Conservation (phyloP, 257 asterid species). For the Scutellaria minor region DNA sequence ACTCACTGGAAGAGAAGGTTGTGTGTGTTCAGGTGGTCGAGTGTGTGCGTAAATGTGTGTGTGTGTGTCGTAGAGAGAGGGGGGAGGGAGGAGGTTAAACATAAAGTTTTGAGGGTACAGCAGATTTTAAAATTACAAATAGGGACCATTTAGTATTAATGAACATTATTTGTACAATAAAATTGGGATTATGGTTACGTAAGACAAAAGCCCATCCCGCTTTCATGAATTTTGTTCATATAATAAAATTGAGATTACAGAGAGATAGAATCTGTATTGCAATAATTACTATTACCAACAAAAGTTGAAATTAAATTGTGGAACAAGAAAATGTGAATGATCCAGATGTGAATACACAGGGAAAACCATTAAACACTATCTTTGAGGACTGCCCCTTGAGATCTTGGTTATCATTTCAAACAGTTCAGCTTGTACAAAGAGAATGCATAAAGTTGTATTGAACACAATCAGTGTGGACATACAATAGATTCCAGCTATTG, state of each 20-base stretch:
- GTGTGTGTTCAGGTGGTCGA: background rate
- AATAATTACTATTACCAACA: too few relatives aligned
- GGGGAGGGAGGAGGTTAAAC: background rate
- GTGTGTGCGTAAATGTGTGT: background rate
- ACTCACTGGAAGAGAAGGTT: slow-evolving; percentile 4
- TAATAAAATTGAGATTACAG: background rate
- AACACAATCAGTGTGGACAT: background rate
- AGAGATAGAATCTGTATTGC: too few relatives aligned
- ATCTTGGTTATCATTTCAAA: background rate
- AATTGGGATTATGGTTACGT: background rate
- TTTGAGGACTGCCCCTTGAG: background rate
- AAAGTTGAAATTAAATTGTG: too few relatives aligned
- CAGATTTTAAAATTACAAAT: slow-evolving; percentile 6
- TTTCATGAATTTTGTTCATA: background rate
- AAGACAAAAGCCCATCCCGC: background rate
- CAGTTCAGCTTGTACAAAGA: background rate
- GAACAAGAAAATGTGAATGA: too few relatives aligned
- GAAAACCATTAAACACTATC: background rate
- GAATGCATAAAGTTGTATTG: background rate
- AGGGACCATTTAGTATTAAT: slow-evolving; percentile 1
- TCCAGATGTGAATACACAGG: too few relatives aligned
- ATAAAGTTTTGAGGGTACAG: background rate
- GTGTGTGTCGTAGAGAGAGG: background rate
- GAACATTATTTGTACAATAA: background rate
- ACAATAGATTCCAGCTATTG: background rate